Evolutionary conservation across 495 filamentous ascomycete genomes (phyloP).

Genomic region (Xylaria intraflava): DNA sequence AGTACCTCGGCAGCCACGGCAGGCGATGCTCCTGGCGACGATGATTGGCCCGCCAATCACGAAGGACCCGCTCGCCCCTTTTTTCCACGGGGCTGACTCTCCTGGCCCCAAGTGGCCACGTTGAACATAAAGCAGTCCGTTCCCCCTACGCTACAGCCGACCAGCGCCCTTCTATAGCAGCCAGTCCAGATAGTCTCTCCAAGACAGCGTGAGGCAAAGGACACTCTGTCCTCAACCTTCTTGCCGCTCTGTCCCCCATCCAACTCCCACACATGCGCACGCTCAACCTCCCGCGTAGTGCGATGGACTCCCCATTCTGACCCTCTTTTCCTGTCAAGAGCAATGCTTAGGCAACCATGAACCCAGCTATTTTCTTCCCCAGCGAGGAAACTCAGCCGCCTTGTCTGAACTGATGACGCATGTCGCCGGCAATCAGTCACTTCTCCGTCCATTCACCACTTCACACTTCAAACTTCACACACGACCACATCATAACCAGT

Average conservation of each 20-base stretch:
- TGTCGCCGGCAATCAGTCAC: too few species aligned
- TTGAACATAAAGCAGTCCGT: slow-evolving; percentile 27
- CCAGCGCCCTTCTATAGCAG: neutral
- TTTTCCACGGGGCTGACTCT: neutral
- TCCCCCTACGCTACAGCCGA: slow-evolving; percentile 1
- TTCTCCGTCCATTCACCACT: too few species aligned
- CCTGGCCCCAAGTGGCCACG: slow-evolving; percentile 21
- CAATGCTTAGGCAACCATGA: slow-evolving; percentile 12
- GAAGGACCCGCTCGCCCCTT: neutral
- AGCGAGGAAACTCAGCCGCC: too few species aligned
- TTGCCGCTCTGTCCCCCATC: neutral
- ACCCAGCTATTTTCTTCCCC: neutral
- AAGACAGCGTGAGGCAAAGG: slow-evolving; percentile 3
- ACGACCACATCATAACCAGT: too few species aligned
- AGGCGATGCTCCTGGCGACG: neutral
- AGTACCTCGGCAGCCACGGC: too few species aligned
- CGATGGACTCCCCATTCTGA: too few species aligned
- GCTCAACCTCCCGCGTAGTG: too few species aligned
- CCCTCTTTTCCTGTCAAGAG: neutral
- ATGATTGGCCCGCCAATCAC: neutral
- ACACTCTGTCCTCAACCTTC: slow-evolving; percentile 12
- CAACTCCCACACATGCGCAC: neutral
- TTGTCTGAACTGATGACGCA: too few species aligned
- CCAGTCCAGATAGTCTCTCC: too few species aligned
- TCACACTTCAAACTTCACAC: too few species aligned